These are phyloP conservation scores for Centaurea solstitialis DNA, from an alignment of 129 eudicot genomes.

Conservation along the genomic window DNA sequence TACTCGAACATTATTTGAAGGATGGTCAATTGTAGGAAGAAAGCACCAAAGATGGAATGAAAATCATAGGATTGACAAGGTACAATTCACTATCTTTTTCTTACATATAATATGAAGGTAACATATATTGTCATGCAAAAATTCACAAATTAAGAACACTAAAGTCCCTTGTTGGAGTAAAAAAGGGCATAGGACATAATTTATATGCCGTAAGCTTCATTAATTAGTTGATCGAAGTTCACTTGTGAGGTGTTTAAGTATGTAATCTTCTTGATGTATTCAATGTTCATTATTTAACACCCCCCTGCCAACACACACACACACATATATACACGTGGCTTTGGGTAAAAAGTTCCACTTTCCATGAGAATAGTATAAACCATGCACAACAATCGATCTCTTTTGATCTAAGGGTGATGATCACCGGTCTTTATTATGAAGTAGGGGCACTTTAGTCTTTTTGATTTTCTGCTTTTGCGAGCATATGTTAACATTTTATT, in stretches of 20 bases:
- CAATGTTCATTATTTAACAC: not conserved
- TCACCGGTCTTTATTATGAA: too few relatives aligned
- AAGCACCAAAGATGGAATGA: not conserved
- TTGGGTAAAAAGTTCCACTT: not conserved
- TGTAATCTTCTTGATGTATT: too few relatives aligned
- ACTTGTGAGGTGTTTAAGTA: not conserved
- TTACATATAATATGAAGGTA: not conserved
- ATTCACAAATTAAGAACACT: not conserved
- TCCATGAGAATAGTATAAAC: not conserved
- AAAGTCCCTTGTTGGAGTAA: not conserved
- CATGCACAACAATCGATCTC: too few relatives aligned
- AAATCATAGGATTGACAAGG: not conserved
- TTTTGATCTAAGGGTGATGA: too few relatives aligned
- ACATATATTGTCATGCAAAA: not conserved
- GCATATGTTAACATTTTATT: too few relatives aligned
- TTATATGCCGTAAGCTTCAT: not conserved
- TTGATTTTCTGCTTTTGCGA: too few relatives aligned
- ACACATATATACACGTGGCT: too few relatives aligned
- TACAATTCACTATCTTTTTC: not conserved
- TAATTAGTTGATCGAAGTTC: not conserved
- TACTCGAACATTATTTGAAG: not conserved
- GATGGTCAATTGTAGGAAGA: not conserved
- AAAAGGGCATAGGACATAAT: not conserved
- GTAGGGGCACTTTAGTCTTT: too few relatives aligned
- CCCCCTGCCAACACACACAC: not conserved